Percentiles rank a stretch among this genome's conserved stretches.
Evolutionary conservation across 2,329 filamentous ascomycete genomes (phyloP).

Genomic region (Metarhizium sp.): DNA sequence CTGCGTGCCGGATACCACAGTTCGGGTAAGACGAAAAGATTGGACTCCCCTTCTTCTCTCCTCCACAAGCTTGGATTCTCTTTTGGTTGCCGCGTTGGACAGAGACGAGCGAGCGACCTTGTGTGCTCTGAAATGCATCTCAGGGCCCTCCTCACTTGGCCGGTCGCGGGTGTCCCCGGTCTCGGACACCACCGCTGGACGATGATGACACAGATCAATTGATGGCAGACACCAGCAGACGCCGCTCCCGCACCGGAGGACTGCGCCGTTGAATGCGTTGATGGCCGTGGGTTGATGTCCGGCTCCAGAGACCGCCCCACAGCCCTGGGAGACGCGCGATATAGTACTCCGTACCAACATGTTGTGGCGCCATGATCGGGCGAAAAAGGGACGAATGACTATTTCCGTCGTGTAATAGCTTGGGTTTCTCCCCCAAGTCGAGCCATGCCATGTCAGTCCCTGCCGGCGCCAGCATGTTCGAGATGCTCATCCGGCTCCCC

Average conservation of each 20-base stretch:
- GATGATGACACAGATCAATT: background rate
- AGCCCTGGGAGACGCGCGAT: background rate
- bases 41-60: background rate
- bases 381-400: background rate
- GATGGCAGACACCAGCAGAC: too few species aligned
- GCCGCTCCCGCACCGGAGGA: too few species aligned
- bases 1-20: background rate
- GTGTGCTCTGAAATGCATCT: background rate
- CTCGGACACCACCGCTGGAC: slow-evolving; percentile 1
- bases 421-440: background rate
- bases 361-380: background rate
- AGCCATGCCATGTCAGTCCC: background rate
- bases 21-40: background rate
- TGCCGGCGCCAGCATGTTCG: too few species aligned
- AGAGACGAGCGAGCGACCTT: background rate
- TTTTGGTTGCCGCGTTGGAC: too few species aligned
- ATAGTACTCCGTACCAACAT: too few species aligned
- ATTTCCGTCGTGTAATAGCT: background rate
- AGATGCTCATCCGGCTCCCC: too few species aligned
- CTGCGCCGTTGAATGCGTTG: too few species aligned
- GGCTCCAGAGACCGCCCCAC: too few species aligned
- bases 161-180: slow-evolving; percentile 1
- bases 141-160: background rate
- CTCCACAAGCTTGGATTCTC: background rate
- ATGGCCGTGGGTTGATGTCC: too few species aligned